These are phyloP conservation scores for Colletotrichum camelliae DNA, from an alignment of 2,329 filamentous ascomycete species.

Conservation along the genomic window DNA sequence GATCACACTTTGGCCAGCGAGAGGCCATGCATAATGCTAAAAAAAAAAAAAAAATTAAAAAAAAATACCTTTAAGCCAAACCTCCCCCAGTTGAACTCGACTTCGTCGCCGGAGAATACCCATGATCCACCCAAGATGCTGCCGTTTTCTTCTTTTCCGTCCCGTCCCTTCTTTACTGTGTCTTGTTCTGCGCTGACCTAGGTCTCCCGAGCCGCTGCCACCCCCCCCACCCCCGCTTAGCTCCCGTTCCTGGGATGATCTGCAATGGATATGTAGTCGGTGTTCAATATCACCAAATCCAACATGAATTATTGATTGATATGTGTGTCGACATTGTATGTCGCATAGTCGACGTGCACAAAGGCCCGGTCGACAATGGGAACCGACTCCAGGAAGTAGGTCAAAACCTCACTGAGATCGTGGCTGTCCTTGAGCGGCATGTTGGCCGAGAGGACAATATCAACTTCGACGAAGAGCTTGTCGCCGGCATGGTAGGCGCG, in stretches of 20 bases:
- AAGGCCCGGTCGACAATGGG: constrained; percentile 78
- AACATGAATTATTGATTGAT: constrained; percentile 47
- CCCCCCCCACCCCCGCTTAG: not conserved
- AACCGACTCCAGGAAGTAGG: constrained; percentile 85
- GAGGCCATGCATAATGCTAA: not conserved
- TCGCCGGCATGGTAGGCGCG: constrained; percentile 87
- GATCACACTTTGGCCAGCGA: not conserved
- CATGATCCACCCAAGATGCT: not conserved
- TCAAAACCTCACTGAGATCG: constrained; percentile 77
- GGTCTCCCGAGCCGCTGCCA: not conserved
- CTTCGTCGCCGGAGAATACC: not conserved
- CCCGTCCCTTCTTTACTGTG: not conserved
- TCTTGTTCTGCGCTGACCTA: not conserved
- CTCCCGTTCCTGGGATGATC: not conserved
- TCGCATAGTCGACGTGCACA: constrained; percentile 70
- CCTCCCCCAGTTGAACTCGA: not conserved
- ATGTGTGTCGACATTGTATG: constrained; percentile 66
- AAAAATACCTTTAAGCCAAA: not conserved
- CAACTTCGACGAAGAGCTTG: constrained; percentile 81
- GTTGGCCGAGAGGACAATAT: constrained; percentile 81
- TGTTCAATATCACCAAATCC: not conserved
- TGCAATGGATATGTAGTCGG: not conserved
- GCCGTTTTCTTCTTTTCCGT: not conserved
- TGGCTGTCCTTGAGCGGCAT: constrained; percentile 81
- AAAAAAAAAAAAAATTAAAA: not conserved